Evolutionary conservation across 257 asterid species (phyloP).

Genomic region (Solanum pinnatisectum): DNA sequence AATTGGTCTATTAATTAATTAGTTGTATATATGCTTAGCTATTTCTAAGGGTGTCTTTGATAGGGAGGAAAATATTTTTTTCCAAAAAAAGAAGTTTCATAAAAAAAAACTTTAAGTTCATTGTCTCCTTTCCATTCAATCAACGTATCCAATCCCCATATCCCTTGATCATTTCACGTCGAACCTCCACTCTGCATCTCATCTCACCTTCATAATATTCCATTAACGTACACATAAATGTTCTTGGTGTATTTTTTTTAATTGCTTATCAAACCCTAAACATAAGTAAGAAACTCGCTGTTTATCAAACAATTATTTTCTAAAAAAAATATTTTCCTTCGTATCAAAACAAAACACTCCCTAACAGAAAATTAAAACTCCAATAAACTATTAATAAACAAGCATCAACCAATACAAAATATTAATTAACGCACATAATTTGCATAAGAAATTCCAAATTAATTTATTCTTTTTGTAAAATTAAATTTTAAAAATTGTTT

Average conservation of each 20-base stretch:
- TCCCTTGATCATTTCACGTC: background rate
- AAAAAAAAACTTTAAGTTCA: background rate
- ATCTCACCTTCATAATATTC: background rate
- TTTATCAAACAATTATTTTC: background rate
- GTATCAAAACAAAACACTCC: background rate
- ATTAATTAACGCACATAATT: background rate
- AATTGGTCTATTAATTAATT: background rate
- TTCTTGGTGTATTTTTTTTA: background rate
- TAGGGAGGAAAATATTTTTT: background rate
- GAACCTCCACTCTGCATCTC: background rate
- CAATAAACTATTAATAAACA: background rate
- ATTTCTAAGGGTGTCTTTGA: background rate
- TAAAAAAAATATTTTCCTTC: background rate
- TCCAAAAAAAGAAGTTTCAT: too few species aligned
- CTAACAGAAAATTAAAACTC: background rate
- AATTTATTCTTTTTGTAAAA: background rate
- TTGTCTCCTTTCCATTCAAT: too few species aligned
- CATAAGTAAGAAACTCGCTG: too few species aligned
- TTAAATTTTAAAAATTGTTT: background rate
- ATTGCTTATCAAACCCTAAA: background rate
- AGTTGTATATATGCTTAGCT: background rate
- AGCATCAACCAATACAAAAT: background rate
- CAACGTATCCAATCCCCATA: background rate
- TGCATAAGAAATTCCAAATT: background rate
- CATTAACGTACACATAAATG: background rate